A percentile compares a stretch with the other conserved stretches of the same genome.
phyloP scores from a whole-genome alignment of 1,284 basidiomycete genomes.

The Thelephora terrestris region DNA sequence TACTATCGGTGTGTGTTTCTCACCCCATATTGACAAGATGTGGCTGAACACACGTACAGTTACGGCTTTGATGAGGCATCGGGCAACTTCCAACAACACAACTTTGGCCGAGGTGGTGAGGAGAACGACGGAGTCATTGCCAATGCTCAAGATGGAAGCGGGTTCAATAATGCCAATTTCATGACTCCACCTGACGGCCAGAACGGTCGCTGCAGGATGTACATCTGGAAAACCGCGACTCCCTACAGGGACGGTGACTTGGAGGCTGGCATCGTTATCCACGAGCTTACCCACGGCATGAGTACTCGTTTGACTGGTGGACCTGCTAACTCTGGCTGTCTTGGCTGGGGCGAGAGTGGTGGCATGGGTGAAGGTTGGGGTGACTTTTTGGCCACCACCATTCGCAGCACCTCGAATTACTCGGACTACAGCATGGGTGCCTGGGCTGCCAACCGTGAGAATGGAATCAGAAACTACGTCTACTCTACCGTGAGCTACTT shows the following conservation, averaged over 20 bases:
- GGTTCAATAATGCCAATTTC: slow-evolving; percentile 85
- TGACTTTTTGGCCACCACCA: slow-evolving; percentile 79
- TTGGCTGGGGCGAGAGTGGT: slow-evolving; percentile 92
- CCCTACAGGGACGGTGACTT: slow-evolving; percentile 93
- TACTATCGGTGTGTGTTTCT: slow-evolving; percentile 45
- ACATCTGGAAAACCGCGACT: slow-evolving; percentile 84
- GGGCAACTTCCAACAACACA: slow-evolving; percentile 97
- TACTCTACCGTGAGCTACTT: slow-evolving; percentile 56
- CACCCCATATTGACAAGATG: background rate
- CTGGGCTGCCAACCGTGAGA: slow-evolving; percentile 77
- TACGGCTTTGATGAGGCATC: slow-evolving; percentile 87
- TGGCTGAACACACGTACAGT: slow-evolving; percentile 25
- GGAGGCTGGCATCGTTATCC: slow-evolving; percentile 90
- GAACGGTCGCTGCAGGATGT: slow-evolving; percentile 93
- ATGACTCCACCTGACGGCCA: slow-evolving; percentile 71
- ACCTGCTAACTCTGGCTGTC: slow-evolving; percentile 84
- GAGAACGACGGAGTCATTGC: slow-evolving; percentile 88
- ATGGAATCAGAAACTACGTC: slow-evolving; percentile 81
- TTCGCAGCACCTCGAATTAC: slow-evolving; percentile 67
- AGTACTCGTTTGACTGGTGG: slow-evolving; percentile 93
- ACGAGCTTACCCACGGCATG: slow-evolving; percentile 83
- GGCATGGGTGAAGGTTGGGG: slow-evolving; percentile 98
- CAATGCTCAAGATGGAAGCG: slow-evolving; percentile 90
- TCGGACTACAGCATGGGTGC: slow-evolving; percentile 84
- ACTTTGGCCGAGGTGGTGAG: slow-evolving; percentile 82